A percentile compares a stretch with the other conserved stretches of the same genome.
phyloP scores from a whole-genome alignment of 1,139 yeast genomes.

The Kazachstania sp. region DNA sequence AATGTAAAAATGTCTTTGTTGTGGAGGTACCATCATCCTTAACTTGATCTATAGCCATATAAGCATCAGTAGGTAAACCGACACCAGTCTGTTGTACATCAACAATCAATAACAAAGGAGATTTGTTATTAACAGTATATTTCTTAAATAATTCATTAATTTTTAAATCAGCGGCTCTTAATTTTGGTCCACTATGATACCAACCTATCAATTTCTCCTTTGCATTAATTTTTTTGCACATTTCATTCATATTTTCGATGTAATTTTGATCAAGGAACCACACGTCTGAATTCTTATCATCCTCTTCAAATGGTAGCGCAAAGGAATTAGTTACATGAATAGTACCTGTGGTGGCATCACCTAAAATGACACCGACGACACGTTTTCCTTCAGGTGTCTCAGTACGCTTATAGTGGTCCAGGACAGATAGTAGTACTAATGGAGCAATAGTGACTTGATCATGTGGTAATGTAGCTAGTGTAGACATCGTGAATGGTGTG shows the following conservation, averaged over 20 bases:
- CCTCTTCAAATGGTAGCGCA: constrained; percentile 95
- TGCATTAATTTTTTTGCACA: constrained; percentile 96
- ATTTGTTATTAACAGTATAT: constrained; percentile 46
- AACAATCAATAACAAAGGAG: constrained; percentile 81
- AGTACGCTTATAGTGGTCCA: constrained; percentile 87
- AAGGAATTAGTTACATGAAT: constrained; percentile 68
- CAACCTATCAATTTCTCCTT: constrained; percentile 94
- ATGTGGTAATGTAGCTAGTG: constrained; percentile 25
- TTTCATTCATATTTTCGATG: constrained; percentile 93
- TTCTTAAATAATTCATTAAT: constrained; percentile 85
- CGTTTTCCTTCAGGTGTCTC: constrained; percentile 66
- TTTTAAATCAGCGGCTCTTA: constrained; percentile 77
- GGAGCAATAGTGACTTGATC: constrained; percentile 90
- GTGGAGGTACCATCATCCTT: constrained; percentile 95
- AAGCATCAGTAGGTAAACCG: constrained; percentile 95
- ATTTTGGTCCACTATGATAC: constrained; percentile 97
- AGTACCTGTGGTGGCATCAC: constrained; percentile 55
- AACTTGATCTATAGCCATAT: constrained; percentile 87
- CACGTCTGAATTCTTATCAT: constrained; percentile 82
- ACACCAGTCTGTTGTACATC: constrained; percentile 78
- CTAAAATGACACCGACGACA: constrained; percentile 89
- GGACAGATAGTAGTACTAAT: constrained; percentile 83
- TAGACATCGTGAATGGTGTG: constrained; percentile 12
- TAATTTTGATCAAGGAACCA: constrained; percentile 98
- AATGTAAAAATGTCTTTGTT: constrained; percentile 86